Conservation (phyloP, 441 rosid species). For the Gossypium schwendimanii region DNA sequence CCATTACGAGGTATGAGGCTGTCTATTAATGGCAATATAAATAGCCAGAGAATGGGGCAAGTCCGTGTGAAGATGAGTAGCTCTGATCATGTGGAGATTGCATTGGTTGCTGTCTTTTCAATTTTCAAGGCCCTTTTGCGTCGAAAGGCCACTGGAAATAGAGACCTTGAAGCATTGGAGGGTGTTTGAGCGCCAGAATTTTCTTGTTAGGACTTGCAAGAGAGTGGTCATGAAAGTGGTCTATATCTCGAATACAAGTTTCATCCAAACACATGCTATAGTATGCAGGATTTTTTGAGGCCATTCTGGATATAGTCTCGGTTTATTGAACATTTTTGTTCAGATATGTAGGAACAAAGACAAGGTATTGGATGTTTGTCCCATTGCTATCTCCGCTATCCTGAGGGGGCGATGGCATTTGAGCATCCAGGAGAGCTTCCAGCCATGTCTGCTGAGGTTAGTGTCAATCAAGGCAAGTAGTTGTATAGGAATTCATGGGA, state of each 20-base stretch:
- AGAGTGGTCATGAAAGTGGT: neutral
- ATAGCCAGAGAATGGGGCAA: conserved; percentile 73
- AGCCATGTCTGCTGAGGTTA: neutral
- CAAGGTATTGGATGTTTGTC: neutral
- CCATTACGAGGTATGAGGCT: conserved; percentile 48
- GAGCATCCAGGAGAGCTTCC: neutral
- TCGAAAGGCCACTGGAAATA: conserved; percentile 31
- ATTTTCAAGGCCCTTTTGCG: conserved; percentile 45
- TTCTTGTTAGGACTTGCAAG: neutral
- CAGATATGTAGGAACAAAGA: neutral
- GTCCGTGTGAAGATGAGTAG: conserved; percentile 53
- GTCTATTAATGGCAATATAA: conserved; percentile 52
- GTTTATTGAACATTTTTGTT: neutral
- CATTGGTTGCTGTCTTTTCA: conserved; percentile 50
- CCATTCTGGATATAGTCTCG: neutral
- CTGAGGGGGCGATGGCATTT: neutral
- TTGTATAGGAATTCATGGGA: conserved; percentile 12
- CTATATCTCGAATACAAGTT: neutral
- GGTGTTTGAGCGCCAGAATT: conserved; percentile 27
- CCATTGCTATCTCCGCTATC: neutral
- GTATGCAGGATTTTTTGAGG: neutral
- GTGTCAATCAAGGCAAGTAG: neutral
- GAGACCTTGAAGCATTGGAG: conserved; percentile 30
- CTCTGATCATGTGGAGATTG: conserved; percentile 66
- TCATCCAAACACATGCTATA: neutral